phyloP scores from a whole-genome alignment of 148 eudicot genomes.

The Persicaria maculosa region DNA sequence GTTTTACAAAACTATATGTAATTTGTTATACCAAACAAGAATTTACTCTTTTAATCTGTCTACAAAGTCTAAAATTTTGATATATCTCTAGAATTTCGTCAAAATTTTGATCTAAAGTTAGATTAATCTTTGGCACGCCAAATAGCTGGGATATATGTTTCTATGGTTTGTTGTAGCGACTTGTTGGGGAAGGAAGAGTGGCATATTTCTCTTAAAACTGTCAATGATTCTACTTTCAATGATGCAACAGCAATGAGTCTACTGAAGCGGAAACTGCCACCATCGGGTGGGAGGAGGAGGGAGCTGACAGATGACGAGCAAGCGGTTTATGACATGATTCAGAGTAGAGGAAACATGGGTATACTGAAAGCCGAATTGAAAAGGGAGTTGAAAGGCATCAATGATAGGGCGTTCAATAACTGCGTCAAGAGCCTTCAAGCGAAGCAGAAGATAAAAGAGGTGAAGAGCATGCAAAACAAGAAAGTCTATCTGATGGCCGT shows the following conservation, averaged over 20 bases:
- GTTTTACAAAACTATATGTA: too few species aligned
- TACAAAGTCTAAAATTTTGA: too few species aligned
- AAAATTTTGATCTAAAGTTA: too few species aligned
- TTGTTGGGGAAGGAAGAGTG: background rate
- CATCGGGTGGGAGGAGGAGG: conserved; percentile 12
- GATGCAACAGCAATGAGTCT: conserved; percentile 3
- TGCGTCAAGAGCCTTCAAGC: conserved; percentile 34
- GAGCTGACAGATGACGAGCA: conserved; percentile 26
- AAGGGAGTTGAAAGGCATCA: background rate
- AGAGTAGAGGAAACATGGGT: conserved; percentile 47
- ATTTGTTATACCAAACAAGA: too few species aligned
- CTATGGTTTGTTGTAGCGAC: too few species aligned
- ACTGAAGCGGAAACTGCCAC: conserved; percentile 27
- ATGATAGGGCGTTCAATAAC: conserved; percentile 21
- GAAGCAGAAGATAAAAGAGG: conserved; percentile 50
- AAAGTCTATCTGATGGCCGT: conserved; percentile 48
- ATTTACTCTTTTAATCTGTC: too few species aligned
- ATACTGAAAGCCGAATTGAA: conserved; percentile 39
- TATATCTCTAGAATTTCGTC: too few species aligned
- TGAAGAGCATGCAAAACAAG: conserved; percentile 30
- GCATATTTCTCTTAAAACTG: background rate
- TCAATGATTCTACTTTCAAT: too few species aligned
- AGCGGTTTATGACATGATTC: conserved; percentile 30
- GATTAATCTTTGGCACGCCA: too few species aligned
- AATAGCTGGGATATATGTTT: too few species aligned